These are phyloP conservation scores for Anaeromyces robustus DNA, from an alignment of 192 early-diverging fungal genomes.

Conservation along the genomic window DNA sequence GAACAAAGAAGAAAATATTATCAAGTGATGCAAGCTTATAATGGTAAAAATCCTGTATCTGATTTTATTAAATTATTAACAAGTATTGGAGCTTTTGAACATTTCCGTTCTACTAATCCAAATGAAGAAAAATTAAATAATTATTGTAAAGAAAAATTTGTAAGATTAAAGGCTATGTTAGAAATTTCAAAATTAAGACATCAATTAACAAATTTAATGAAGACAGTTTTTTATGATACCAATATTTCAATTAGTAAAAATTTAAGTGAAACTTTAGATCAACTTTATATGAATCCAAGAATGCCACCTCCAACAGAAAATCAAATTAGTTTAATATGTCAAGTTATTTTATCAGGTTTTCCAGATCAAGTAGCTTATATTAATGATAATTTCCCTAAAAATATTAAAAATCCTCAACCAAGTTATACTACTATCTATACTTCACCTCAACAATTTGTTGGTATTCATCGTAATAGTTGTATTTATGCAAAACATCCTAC, in stretches of 20 bases:
- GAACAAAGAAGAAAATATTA: constrained; percentile 49
- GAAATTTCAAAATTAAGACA: constrained; percentile 27
- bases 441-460: neutral
- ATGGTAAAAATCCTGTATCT: constrained; percentile 61
- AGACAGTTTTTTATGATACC: constrained; percentile 11
- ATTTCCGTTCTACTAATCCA: constrained; percentile 8
- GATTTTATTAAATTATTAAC: constrained; percentile 75
- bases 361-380: constrained; percentile 75
- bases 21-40: constrained; percentile 43
- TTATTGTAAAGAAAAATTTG: constrained; percentile 72
- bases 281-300: constrained; percentile 35
- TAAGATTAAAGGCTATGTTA: constrained; percentile 60
- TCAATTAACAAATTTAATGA: constrained; percentile 20
- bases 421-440: neutral
- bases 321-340: constrained; percentile 58
- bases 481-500: constrained; percentile 21
- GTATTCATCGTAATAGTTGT: constrained; percentile 18
- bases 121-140: constrained; percentile 15
- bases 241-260: constrained; percentile 31
- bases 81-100: constrained; percentile 73
- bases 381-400: neutral
- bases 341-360: constrained; percentile 77
- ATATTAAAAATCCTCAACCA: neutral
- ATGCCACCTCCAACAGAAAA: constrained; percentile 37
- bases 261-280: constrained; percentile 32